Conservation (phyloP, 768 basidiomycete genomes). For the Strobilomyces dryophilus region DNA sequence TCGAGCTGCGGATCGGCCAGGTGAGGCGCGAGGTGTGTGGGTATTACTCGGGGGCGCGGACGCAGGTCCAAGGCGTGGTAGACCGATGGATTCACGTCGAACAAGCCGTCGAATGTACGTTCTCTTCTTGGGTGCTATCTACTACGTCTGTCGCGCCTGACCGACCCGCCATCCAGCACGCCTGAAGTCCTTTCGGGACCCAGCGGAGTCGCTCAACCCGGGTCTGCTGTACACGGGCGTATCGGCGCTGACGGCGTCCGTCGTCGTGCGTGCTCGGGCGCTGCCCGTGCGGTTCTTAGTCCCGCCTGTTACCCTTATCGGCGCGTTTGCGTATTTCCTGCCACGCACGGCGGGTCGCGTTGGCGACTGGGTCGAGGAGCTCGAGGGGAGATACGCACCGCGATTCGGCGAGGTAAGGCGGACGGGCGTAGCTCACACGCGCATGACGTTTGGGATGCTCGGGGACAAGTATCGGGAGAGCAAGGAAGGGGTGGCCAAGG, state of each 20-base stretch:
- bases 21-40: slow-evolving; percentile 58
- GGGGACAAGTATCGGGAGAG: slow-evolving; percentile 49
- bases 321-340: slow-evolving; percentile 79
- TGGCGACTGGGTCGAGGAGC: slow-evolving; percentile 53
- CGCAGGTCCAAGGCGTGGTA: slow-evolving; percentile 67
- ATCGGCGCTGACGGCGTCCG: slow-evolving; percentile 82
- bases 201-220: slow-evolving; percentile 80
- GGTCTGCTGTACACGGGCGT: slow-evolving; percentile 90
- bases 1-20: slow-evolving; percentile 74
- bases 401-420: slow-evolving; percentile 63
- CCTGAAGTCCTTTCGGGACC: slow-evolving; percentile 76
- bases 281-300: slow-evolving; percentile 66
- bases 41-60: slow-evolving; percentile 53
- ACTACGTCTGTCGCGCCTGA: background rate
- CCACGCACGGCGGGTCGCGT: slow-evolving; percentile 77
- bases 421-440: slow-evolving; percentile 54
- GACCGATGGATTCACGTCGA: slow-evolving; percentile 85
- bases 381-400: slow-evolving; percentile 74
- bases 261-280: slow-evolving; percentile 74
- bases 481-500: slow-evolving; percentile 39
- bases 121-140: background rate
- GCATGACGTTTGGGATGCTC: slow-evolving; percentile 55
- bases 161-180: slow-evolving; percentile 45
- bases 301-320: slow-evolving; percentile 69
- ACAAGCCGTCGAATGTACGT: slow-evolving; percentile 79